Evolutionary conservation across 1,139 yeast genomes (phyloP), one percentile per base, ranked within the genome.

Genomic region (Pichia sp.): DNA sequence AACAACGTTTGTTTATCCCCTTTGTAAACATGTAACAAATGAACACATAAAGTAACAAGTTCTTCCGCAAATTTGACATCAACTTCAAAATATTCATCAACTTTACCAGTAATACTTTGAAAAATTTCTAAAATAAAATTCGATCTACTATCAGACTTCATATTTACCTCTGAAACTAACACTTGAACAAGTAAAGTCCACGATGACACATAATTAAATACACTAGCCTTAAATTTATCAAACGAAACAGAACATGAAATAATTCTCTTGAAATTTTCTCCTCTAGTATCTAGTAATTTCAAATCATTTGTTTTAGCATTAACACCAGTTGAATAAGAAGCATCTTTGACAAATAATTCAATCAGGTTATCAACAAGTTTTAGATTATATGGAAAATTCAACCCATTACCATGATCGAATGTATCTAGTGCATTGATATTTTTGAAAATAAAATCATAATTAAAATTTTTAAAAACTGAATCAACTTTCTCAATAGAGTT

Each of bases 161-260:
- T 60, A 22, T 71, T 70, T 3, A 81, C 76, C 62, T 86, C 93
- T 22, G 81, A 74, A 9, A 87, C 81, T 47, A 89, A 69, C 5
- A 89, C 81, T 57, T 88, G 87, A 39, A 88, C 82, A 50, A 90
- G 69, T 60, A 84, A 86, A 36, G 85, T 83, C 98, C 98, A 91
- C 0, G 95, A 80, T 61, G 83, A 87, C 31, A 91, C 70, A 53
- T 84, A 81, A 10, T 76, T 71, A 46, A 84, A 70, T 58, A 87
- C 95, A 6, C 75, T 71, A 1, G 73, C 67, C 53, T 77, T 75
- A 59, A 81, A 75, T 43, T 73, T 73, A 38, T 73, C 71, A 39
- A 71, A 71, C 14, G 79, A 69, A 19, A 80, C 61, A 45, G 72
- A 72, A 56, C 75, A 77, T 1, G 73, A 70, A 36, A 79, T 60